phyloP scores from a whole-genome alignment of 176 grass and related monocot species.

The Puccinellia tenuiflora region DNA sequence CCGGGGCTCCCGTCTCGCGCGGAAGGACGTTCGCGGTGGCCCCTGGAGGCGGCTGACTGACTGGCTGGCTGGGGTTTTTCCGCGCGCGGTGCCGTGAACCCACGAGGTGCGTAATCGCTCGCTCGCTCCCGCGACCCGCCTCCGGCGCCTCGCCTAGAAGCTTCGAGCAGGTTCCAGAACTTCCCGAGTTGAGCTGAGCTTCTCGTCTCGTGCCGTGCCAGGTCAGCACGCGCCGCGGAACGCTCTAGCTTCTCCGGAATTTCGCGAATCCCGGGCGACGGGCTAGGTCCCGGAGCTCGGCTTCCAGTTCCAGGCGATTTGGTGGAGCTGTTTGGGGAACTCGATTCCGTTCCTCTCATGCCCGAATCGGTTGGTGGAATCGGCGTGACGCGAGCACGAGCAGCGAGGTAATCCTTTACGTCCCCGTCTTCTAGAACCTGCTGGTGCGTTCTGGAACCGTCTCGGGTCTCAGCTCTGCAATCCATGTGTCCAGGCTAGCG shows the following conservation, averaged over 20 bases:
- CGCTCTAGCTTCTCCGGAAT: neutral
- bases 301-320: neutral
- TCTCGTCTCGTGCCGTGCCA: neutral
- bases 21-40: neutral
- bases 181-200: neutral
- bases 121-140: neutral
- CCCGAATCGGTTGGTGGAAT: neutral
- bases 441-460: neutral
- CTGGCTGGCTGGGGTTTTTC: neutral
- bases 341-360: neutral
- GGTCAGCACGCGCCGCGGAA: neutral
- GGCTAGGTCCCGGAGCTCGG: neutral
- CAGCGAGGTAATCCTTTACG: neutral
- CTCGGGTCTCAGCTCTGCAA: neutral
- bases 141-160: neutral
- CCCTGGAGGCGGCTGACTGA: neutral
- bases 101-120: neutral
- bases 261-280: neutral
- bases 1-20: too few species aligned
- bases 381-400: neutral
- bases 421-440: neutral
- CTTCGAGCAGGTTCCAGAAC: neutral
- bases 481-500: neutral
- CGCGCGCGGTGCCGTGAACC: neutral
- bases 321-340: neutral